Evolutionary conservation across 345 rosid species (phyloP).

Genomic region (Triadica sebifera): DNA sequence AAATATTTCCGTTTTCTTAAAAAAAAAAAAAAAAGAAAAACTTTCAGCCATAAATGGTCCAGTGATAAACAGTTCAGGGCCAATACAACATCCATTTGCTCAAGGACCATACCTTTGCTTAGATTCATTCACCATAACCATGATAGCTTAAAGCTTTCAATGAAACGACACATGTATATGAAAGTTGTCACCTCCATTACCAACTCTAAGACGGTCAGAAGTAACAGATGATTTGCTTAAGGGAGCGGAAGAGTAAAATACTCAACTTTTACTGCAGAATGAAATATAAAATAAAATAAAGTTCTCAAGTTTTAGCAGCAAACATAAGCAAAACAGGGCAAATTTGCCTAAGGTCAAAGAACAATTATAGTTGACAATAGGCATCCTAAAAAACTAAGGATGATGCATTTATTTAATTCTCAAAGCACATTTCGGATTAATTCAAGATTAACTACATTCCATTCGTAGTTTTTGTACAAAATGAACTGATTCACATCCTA

Average conservation of each 20-base stretch:
- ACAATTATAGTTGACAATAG: not conserved
- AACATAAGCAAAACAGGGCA: not conserved
- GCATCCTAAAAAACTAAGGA: not conserved
- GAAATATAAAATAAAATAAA: too few relatives aligned
- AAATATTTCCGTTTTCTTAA: too few relatives aligned
- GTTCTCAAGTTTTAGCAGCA: not conserved
- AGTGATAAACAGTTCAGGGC: too few relatives aligned
- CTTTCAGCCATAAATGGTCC: too few relatives aligned
- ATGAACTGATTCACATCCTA: conserved; percentile 44
- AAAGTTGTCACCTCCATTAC: not conserved
- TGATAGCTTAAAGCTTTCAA: too few relatives aligned
- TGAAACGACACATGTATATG: too few relatives aligned
- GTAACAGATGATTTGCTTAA: not conserved
- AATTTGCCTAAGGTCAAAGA: not conserved
- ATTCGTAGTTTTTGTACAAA: conserved; percentile 47
- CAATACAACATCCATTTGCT: too few relatives aligned
- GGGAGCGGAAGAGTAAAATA: not conserved
- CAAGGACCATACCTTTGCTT: too few relatives aligned
- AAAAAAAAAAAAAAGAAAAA: too few relatives aligned
- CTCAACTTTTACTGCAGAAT: not conserved
- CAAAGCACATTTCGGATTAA: not conserved
- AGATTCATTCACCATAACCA: too few relatives aligned
- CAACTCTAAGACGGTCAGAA: not conserved
- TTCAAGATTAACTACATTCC: conserved; percentile 11
- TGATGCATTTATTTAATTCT: conserved; percentile 6